These are phyloP conservation scores for Croton setiger DNA, from an alignment of 441 rosid species.

Conservation along the genomic window DNA sequence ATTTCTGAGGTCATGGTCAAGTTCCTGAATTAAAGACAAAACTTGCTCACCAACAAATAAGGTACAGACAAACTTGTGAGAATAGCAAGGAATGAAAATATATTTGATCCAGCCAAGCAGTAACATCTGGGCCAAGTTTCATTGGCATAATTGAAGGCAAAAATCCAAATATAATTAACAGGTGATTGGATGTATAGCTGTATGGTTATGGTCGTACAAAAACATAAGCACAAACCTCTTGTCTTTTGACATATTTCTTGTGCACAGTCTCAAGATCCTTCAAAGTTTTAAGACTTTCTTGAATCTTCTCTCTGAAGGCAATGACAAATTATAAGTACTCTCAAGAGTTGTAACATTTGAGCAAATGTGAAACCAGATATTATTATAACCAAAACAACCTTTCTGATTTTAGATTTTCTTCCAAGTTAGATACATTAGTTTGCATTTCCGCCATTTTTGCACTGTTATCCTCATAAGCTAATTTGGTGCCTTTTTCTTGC, in stretches of 20 bases:
- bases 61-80: not conserved
- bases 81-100: not conserved
- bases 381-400: conserved; percentile 38
- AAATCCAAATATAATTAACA: conserved; percentile 1
- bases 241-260: conserved; percentile 60
- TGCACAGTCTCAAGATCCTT: conserved; percentile 79
- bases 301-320: conserved; percentile 69
- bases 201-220: conserved; percentile 12
- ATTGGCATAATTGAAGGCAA: not conserved
- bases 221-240: conserved; percentile 59
- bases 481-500: conserved; percentile 87
- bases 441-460: conserved; percentile 53
- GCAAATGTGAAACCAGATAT: conserved; percentile 7
- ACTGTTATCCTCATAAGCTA: conserved; percentile 69
- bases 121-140: not conserved
- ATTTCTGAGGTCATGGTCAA: conserved; percentile 55
- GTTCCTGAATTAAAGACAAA: conserved; percentile 51
- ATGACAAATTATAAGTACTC: not conserved
- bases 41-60: not conserved
- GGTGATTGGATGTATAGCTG: not conserved
- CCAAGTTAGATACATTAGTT: conserved; percentile 54
- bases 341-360: not conserved
- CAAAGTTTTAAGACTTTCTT: conserved; percentile 52
- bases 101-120: not conserved
- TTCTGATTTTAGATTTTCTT: conserved; percentile 63